A percentile compares a stretch with the other conserved stretches of the same genome.
Evolutionary conservation across 2,329 filamentous ascomycete genomes (phyloP).

Genomic region (Didymella arachidicola): DNA sequence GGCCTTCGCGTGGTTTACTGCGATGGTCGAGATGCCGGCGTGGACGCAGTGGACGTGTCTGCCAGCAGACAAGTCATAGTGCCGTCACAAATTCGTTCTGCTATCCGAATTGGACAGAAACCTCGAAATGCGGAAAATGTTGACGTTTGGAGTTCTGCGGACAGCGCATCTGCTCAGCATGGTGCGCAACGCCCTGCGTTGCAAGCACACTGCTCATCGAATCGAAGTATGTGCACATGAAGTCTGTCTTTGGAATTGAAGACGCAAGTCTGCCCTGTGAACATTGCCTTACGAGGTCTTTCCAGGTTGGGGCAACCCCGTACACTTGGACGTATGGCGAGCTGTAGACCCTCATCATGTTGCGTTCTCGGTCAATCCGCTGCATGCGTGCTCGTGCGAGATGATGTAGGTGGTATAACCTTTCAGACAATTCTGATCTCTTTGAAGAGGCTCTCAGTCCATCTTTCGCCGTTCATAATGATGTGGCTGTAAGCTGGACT

Average conservation of each 20-base stretch:
- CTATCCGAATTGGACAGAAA: conserved; percentile 16
- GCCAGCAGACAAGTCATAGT: conserved; percentile 17
- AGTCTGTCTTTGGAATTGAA: neutral
- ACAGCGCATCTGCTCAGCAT: neutral
- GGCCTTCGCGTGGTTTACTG: conserved; percentile 11
- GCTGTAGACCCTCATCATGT: too few relatives aligned
- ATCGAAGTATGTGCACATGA: neutral
- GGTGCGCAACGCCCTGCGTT: neutral
- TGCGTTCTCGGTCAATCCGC: too few relatives aligned
- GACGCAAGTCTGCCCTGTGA: neutral
- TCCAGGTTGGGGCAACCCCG: too few relatives aligned
- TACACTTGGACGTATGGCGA: neutral
- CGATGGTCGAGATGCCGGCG: conserved; percentile 12
- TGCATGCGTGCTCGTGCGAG: too few relatives aligned
- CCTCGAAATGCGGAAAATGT: conserved; percentile 28
- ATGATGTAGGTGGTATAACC: too few relatives aligned
- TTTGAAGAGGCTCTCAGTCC: neutral
- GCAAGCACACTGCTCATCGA: neutral
- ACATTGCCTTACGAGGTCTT: neutral
- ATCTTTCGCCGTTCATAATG: neutral
- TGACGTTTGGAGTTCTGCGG: neutral
- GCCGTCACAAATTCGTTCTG: conserved; percentile 17
- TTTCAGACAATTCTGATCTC: neutral
- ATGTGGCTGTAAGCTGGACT: neutral
- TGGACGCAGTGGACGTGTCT: conserved; percentile 5